Conservation (phyloP, 2,329 filamentous ascomycete genomes). For the Tolypocladium pustulatum region DNA sequence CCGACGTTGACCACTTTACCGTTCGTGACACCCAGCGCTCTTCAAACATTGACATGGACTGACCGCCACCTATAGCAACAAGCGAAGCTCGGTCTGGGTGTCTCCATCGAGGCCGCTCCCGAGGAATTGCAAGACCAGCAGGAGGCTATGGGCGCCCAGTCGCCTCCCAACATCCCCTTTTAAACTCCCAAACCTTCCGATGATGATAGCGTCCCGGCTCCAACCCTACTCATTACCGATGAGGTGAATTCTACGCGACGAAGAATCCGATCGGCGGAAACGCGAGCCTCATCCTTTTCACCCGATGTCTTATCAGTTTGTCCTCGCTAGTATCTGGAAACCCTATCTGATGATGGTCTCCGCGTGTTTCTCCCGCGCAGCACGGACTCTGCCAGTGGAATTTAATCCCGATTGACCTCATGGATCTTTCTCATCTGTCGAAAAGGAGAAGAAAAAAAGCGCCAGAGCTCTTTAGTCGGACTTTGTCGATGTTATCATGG, state of each 20-base stretch:
- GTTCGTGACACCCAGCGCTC: conserved; percentile 43
- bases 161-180: conserved; percentile 52
- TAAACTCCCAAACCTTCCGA: conserved; percentile 27
- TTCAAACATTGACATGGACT: conserved; percentile 15
- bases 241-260: conserved; percentile 17
- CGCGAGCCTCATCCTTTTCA: conserved; percentile 10
- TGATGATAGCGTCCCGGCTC: conserved; percentile 8
- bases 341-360: conserved; percentile 9
- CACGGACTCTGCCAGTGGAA: conserved; percentile 1
- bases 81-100: conserved; percentile 87
- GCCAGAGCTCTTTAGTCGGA: not conserved
- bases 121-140: conserved; percentile 85
- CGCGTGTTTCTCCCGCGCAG: not conserved
- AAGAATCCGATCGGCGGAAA: conserved; percentile 11
- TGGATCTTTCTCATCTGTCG: conserved; percentile 3
- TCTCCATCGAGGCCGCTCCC: conserved; percentile 77
- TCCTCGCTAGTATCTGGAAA: conserved; percentile 8
- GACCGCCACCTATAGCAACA: conserved; percentile 54
- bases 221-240: conserved; percentile 11
- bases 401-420: conserved; percentile 2
- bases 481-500: not conserved
- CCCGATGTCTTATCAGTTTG: conserved; percentile 20
- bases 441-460: not conserved
- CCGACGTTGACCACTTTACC: conserved; percentile 91
- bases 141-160: conserved; percentile 45